Evolutionary conservation across 164 flowering plant species (phyloP).

Genomic region (Nymphaea colorata): DNA sequence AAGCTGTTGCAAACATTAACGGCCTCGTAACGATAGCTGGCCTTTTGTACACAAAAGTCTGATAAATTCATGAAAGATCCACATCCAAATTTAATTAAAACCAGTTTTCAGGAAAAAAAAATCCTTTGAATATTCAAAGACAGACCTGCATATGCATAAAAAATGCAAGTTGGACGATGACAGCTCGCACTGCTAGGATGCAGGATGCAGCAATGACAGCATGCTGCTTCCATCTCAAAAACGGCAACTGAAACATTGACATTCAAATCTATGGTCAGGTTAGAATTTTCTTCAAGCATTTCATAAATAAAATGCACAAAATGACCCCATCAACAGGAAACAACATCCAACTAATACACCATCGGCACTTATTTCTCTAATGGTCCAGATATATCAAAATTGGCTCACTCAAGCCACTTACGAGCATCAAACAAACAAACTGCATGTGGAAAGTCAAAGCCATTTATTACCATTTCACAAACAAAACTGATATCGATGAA

Average conservation of each 20-base stretch:
- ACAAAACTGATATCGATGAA: background rate
- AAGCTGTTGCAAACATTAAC: conserved; percentile 81
- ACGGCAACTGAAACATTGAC: conserved; percentile 45
- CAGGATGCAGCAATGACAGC: conserved; percentile 86
- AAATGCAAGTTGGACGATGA: conserved; percentile 88
- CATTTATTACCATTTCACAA: too few relatives aligned
- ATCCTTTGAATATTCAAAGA: conserved; percentile 1
- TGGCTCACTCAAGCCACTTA: too few relatives aligned
- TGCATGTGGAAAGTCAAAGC: too few relatives aligned
- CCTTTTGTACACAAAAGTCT: conserved; percentile 66
- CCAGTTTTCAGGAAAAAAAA: background rate
- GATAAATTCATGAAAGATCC: conserved; percentile 10
- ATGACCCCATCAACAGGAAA: too few relatives aligned
- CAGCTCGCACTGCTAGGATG: conserved; percentile 87
- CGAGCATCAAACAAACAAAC: too few relatives aligned
- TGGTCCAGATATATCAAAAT: too few relatives aligned
- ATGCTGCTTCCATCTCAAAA: conserved; percentile 88
- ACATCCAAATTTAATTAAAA: background rate
- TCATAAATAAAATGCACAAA: background rate
- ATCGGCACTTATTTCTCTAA: too few relatives aligned
- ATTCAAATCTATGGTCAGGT: background rate
- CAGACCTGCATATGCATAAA: conserved; percentile 79
- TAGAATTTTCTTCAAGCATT: background rate
- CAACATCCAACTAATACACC: too few relatives aligned
- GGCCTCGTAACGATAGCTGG: conserved; percentile 64